Evolutionary conservation across 1,139 yeast genomes (phyloP), one percentile per base, ranked within the genome.

Genomic region (Waltiozyma sp.): DNA sequence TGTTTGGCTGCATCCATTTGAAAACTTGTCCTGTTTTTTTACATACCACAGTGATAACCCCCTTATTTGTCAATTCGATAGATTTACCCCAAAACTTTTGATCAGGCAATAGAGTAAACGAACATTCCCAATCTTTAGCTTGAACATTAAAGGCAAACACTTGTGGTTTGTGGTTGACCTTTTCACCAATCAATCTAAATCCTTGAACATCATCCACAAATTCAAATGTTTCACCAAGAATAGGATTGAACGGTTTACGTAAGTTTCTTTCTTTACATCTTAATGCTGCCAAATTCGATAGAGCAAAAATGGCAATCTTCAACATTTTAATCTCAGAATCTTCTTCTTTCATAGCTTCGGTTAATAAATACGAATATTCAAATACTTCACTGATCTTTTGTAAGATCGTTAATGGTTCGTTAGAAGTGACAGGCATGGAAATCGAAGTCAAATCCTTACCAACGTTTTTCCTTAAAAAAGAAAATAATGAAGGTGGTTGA

Each of bases 61-160:
- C 98, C 42, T 74, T 77, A 49, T 87, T 86, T 40, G 75, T 73
- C 46, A 91, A 68, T 60, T 91, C 97, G 14, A 87, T 77, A 38
- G 88, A 81, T 63, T 91, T 91, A 42, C 97, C 97, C 95, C 96
- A 91, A 55, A 86, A 87, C 60, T 87, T 88, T 55, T 89, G 96
- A 28, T 77, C 73, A 0, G 98, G 97, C 28, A 80, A 70, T 2
- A 93, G 78, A 13, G 84, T 73, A 58, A 79, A 86, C 39, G 73
- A 72, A 41, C 87, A 66, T n/a, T 75, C 75, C 97, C 98, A 91
- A 28, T 71, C 64, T 11, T 65, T 62, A 19, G 86, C 70, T 48
- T 89, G 96, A 6, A 78, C 87, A 57, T 76, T 80, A 37, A 81
- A 69, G 1, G 95, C 95, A 66, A 86, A 77, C 1, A 86, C 75